Evolutionary conservation across 805 yeast species (phyloP).

Genomic region (Starmerella etchellsii): DNA sequence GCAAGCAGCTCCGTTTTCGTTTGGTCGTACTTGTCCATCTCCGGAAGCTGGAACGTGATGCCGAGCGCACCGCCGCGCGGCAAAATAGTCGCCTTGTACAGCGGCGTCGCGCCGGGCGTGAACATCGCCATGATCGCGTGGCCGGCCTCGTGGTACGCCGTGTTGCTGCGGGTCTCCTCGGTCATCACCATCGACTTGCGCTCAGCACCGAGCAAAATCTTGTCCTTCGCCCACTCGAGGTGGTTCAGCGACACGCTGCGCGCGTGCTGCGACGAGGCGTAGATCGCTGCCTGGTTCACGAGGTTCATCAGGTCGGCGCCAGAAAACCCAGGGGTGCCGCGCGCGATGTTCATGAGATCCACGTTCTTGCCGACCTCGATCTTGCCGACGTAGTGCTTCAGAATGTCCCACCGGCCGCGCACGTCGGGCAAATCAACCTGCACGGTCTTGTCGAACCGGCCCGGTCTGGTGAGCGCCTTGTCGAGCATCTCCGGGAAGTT

Average conservation of each 20-base stretch:
- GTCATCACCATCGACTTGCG: constrained; percentile 95
- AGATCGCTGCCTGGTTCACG: constrained; percentile 95
- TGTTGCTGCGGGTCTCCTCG: constrained; percentile 81
- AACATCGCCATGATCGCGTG: constrained; percentile 97
- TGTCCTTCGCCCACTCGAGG: constrained; percentile 98
- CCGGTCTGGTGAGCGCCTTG: constrained; percentile 96
- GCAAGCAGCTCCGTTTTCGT: constrained; percentile 84
- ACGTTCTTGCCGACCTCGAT: constrained; percentile 77
- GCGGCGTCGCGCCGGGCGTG: constrained; percentile 85
- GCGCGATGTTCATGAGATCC: constrained; percentile 78
- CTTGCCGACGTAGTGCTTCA: constrained; percentile 81
- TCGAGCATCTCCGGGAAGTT: constrained; percentile 95
- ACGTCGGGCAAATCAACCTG: constrained; percentile 95
- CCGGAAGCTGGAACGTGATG: constrained; percentile 93
- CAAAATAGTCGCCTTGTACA: constrained; percentile 90
- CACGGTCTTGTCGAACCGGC: constrained; percentile 92
- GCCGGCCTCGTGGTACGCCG: constrained; percentile 98
- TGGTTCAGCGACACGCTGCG: constrained; percentile 80
- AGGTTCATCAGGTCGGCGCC: constrained; percentile 95
- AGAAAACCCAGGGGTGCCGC: constrained; percentile 96
- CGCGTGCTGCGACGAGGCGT: constrained; percentile 88
- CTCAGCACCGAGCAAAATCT: constrained; percentile 95
- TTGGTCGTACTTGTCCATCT: constrained; percentile 93
- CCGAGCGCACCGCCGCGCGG: constrained; percentile 97
- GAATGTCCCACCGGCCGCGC: constrained; percentile 87